phyloP scores from a whole-genome alignment of 75 land plant genomes.

The Chamaecyparis obtusa region DNA sequence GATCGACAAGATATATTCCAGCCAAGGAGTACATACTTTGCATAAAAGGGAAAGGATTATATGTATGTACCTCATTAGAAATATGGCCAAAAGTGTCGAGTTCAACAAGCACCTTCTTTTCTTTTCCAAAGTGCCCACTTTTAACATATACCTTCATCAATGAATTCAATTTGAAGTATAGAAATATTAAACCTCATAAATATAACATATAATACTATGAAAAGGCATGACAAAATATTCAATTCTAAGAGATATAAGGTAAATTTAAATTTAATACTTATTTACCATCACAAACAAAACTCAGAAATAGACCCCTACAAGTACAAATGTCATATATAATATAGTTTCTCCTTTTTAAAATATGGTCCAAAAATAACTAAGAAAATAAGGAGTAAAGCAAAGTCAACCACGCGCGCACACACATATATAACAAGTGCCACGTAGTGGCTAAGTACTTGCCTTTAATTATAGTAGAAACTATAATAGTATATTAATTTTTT shows the following conservation, averaged over 20 bases:
- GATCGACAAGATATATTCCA: background rate
- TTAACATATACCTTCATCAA: constrained; percentile 80
- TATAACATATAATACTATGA: background rate
- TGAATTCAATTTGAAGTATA: constrained; percentile 44
- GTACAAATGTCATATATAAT: background rate
- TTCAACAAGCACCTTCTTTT: constrained; percentile 55
- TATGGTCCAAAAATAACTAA: background rate
- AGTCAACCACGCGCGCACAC: background rate
- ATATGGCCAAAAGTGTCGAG: constrained; percentile 59
- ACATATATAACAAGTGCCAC: too few relatives aligned
- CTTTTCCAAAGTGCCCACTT: constrained; percentile 64
- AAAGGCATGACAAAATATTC: background rate
- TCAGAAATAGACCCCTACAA: background rate
- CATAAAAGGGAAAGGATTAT: background rate
- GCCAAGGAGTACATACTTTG: background rate
- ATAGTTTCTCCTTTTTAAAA: background rate
- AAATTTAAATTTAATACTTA: background rate
- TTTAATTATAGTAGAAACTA: too few relatives aligned
- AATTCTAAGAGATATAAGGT: background rate
- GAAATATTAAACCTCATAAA: constrained; percentile 8
- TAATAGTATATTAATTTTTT: too few relatives aligned
- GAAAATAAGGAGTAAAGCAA: background rate
- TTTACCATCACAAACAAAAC: background rate
- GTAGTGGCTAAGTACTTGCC: too few relatives aligned
- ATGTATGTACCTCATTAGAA: constrained; percentile 52